Evolutionary conservation across 163 green algal genomes (phyloP).

Genomic region (Trebouxiophyceae sp.): DNA sequence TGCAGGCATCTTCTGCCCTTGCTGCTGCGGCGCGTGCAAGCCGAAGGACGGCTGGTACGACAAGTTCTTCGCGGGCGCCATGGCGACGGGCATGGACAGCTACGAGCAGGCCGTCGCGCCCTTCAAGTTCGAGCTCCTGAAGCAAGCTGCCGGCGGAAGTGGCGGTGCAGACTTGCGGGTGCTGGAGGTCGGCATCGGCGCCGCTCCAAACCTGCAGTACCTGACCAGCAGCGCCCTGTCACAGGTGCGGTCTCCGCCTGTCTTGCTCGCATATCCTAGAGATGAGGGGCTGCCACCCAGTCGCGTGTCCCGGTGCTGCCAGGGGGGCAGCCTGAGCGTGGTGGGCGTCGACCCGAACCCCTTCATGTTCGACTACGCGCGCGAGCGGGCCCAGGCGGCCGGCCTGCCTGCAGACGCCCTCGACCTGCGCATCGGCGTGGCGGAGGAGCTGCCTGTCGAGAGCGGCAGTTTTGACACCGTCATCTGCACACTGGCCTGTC

Average conservation of each 20-base stretch:
- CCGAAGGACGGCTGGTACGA: constrained; percentile 11
- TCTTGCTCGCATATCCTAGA: no score
- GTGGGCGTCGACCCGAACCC: constrained; percentile 36
- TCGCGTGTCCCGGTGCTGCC: no score
- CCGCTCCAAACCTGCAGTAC: constrained; percentile 32
- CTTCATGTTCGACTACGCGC: constrained; percentile 21
- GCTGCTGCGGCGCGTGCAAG: not conserved
- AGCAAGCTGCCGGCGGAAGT: not conserved
- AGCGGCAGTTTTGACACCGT: constrained; percentile 18
- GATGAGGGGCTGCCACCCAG: no score
- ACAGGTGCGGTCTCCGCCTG: not conserved
- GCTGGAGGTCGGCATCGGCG: constrained; percentile 16
- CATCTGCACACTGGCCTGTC: constrained; percentile 25
- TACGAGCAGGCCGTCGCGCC: constrained; percentile 12
- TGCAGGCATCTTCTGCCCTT: no score
- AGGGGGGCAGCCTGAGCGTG: constrained; percentile 8
- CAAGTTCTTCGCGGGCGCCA: constrained; percentile 12
- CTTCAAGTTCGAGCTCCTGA: not conserved
- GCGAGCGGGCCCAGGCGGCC: constrained; percentile 4
- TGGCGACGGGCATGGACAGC: constrained; percentile 19
- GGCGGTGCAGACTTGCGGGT: not conserved
- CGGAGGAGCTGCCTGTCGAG: constrained; percentile 25
- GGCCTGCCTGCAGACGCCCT: not conserved
- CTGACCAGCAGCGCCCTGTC: constrained; percentile 12
- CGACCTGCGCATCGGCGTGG: constrained; percentile 19